Base-by-base conservation (phyloP, 2,329 filamentous ascomycete species). In the Pleoardoris graminearum region DNA sequence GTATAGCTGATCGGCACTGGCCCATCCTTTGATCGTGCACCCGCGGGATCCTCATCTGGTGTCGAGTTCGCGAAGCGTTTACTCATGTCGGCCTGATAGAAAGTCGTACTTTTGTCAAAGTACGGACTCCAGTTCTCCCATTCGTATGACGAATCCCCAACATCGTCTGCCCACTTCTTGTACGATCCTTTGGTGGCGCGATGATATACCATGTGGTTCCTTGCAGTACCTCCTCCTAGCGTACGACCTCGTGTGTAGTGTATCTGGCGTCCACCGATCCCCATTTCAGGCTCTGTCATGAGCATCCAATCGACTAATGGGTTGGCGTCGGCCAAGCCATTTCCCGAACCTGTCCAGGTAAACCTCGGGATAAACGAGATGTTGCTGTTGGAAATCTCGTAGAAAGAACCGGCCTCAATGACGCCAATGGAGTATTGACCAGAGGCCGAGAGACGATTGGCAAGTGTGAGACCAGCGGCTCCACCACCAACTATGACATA, bases 341-440 rank as follows among this genome's bases (percentile, higher is more conserved):
- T 30, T 29, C 58, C 59, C 3, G 54, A 54, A n/a, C 53, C 60
- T n/a, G 50, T 45, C 33, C 37, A 57, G 6, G 50, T 55, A 25
- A 50, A 59, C 1, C 49, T 50, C 0, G 65, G 66, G 10, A 68
- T 59, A 22, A 58, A 48, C 12, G 53, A 59, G 7, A 44, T 38
- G 37, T 66, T 66, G 6, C 59, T 57, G 42, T 66, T 65, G 38
- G 16, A 33, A n/a, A 65, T 25, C 38, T 70, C 62, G 45, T 68
- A 68, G 49, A 67, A 69, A 14, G 23, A 38, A 1, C 68, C 66
- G 2, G 66, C 65, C 56, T 69, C 64, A 29, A 69, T 55, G 19
- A 68, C 53, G 11, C 59, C 64, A 19, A 69, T 58, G 3, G 36
- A 48, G 25, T 27, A 6, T 10, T 56, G n/a, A 2, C 38, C 37